Evolutionary conservation across 352 stramenopile genomes (phyloP).

Genomic region (Phytophthora aleatoria): DNA sequence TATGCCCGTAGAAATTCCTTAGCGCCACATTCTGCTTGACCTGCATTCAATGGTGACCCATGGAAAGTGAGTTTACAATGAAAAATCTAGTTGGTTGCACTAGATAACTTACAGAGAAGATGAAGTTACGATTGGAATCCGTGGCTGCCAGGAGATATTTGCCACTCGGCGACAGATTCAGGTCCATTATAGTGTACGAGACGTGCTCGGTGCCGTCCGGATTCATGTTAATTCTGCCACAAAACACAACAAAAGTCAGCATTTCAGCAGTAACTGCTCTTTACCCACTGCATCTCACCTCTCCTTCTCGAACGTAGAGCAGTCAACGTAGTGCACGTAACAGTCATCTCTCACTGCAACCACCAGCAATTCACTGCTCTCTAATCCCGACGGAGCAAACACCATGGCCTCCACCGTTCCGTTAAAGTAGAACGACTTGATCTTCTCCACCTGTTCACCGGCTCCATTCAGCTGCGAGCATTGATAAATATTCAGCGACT

Average conservation of each 20-base stretch:
- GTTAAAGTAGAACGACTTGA: constrained; percentile 89
- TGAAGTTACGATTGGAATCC: constrained; percentile 82
- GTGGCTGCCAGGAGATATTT: constrained; percentile 85
- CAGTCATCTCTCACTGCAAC: constrained; percentile 81
- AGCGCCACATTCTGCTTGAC: constrained; percentile 67
- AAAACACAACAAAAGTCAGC: constrained; percentile 4
- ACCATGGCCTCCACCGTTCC: constrained; percentile 68
- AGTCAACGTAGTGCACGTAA: constrained; percentile 87
- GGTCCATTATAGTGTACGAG: constrained; percentile 88
- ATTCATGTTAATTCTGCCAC: constrained; percentile 84
- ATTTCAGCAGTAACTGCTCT: not conserved
- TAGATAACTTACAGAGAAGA: constrained; percentile 58
- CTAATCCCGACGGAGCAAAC: constrained; percentile 48
- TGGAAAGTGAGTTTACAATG: not conserved
- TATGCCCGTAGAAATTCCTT: constrained; percentile 85
- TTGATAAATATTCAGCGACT: constrained; percentile 72
- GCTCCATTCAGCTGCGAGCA: constrained; percentile 34
- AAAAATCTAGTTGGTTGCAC: not conserved
- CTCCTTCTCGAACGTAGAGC: constrained; percentile 78
- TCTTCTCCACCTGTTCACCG: constrained; percentile 47
- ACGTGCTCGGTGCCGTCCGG: constrained; percentile 85
- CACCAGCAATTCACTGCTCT: constrained; percentile 49
- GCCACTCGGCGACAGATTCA: constrained; percentile 68
- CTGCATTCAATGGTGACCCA: constrained; percentile 31
- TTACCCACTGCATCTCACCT: constrained; percentile 39